phyloP scores from a whole-genome alignment of 805 yeast genomes.

The Candida pseudofarinosa region DNA sequence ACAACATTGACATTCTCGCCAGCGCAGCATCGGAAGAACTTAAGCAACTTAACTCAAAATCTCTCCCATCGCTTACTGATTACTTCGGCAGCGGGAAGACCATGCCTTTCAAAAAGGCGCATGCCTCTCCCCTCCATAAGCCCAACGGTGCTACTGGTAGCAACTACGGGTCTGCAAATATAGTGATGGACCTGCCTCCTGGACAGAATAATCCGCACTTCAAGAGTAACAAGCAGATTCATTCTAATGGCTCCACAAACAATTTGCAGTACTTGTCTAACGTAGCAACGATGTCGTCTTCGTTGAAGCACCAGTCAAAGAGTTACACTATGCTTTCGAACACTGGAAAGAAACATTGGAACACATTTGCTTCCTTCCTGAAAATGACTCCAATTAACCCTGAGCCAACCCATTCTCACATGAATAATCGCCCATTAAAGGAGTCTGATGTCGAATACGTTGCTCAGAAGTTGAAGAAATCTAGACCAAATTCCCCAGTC shows the following conservation, averaged over 20 bases:
- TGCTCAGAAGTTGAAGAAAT: conserved; percentile 40
- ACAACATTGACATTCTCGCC: conserved; percentile 50
- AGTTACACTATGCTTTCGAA: conserved; percentile 14
- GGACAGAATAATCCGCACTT: conserved; percentile 2
- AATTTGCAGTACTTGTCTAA: conserved; percentile 23
- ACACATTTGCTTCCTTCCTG: conserved; percentile 48
- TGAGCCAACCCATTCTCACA: conserved; percentile 4
- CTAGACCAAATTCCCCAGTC: conserved; percentile 49
- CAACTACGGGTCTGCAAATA: neutral
- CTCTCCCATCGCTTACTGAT: conserved; percentile 49
- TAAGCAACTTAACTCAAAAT: conserved; percentile 44
- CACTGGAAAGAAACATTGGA: conserved; percentile 18
- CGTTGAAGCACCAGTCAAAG: conserved; percentile 6
- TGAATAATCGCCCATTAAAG: conserved; percentile 20
- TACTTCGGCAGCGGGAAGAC: conserved; percentile 28
- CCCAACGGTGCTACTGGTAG: conserved; percentile 4
- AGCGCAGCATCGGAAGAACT: conserved; percentile 55
- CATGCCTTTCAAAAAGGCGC: neutral
- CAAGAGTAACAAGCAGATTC: conserved; percentile 1
- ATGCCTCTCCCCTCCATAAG: conserved; percentile 5
- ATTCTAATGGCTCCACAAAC: conserved; percentile 7
- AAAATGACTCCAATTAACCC: conserved; percentile 56
- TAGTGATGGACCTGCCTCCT: conserved; percentile 1
- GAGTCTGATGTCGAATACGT: conserved; percentile 48
- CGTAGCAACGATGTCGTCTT: conserved; percentile 12